These are phyloP conservation scores for Candida manassasensis DNA, from an alignment of 805 yeast species.

Conservation along the genomic window DNA sequence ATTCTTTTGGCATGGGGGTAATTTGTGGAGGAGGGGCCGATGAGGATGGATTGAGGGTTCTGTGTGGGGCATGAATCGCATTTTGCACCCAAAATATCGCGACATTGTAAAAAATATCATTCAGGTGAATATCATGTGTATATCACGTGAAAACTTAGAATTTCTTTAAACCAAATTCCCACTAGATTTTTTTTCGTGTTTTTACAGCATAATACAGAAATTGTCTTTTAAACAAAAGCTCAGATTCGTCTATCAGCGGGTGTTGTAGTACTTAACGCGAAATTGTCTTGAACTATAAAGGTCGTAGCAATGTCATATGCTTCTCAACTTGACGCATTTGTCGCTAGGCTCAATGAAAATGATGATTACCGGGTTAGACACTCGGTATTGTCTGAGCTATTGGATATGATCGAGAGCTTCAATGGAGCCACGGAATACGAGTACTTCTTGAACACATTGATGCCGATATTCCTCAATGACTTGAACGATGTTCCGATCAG, in stretches of 20 bases:
- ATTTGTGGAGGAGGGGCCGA: too few relatives aligned
- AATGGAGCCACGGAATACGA: conserved; percentile 80
- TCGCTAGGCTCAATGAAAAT: conserved; percentile 52
- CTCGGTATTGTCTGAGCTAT: conserved; percentile 70
- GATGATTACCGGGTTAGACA: conserved; percentile 59
- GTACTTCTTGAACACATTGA: conserved; percentile 59
- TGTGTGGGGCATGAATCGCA: too few relatives aligned
- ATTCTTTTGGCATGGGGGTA: too few relatives aligned
- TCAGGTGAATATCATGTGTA: conserved; percentile 17
- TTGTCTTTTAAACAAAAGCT: too few relatives aligned
- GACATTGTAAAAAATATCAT: too few relatives aligned
- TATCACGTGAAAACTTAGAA: conserved; percentile 17
- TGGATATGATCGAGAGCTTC: conserved; percentile 83
- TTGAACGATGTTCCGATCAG: conserved; percentile 70
- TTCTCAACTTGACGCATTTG: conserved; percentile 64
- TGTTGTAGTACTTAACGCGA: neutral
- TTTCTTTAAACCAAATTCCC: conserved; percentile 6
- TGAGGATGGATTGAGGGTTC: too few relatives aligned
- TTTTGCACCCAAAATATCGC: too few relatives aligned
- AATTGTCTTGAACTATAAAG: neutral
- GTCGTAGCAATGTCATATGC: conserved; percentile 35
- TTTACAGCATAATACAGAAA: too few relatives aligned
- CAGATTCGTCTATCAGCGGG: too few relatives aligned
- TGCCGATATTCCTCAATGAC: conserved; percentile 65
- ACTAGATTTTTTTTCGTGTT: conserved; percentile 2